Conservation (phyloP, 2,329 filamentous ascomycete species). For the Curvularia spicifera region DNA sequence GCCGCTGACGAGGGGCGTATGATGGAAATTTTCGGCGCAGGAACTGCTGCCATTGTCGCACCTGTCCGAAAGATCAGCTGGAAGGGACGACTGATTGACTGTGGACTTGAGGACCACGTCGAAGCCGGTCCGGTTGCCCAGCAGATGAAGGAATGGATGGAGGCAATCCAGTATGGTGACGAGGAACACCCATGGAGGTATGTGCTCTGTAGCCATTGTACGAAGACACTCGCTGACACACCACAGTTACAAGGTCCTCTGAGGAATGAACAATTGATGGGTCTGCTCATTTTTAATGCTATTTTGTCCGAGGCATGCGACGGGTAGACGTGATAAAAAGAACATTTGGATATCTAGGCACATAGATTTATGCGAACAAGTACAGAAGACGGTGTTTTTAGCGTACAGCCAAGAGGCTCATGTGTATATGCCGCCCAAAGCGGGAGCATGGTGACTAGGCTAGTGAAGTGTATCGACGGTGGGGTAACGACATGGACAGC, state of each 20-base stretch:
- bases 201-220: slow-evolving; percentile 29
- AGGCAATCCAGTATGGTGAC: slow-evolving; percentile 92
- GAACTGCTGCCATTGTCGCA: slow-evolving; percentile 92
- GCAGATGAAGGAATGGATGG: slow-evolving; percentile 96
- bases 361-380: neutral
- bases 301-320: neutral
- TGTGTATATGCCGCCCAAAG: neutral
- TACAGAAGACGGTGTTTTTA: neutral
- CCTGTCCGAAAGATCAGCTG: slow-evolving; percentile 90
- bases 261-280: neutral
- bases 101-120: slow-evolving; percentile 78
- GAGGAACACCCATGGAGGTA: slow-evolving; percentile 86
- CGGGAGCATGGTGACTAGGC: neutral
- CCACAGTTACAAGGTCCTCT: slow-evolving; percentile 39
- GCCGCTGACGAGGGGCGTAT: slow-evolving; percentile 84
- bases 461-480: slow-evolving; percentile 5
- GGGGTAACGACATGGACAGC: slow-evolving; percentile 13
- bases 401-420: neutral
- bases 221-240: slow-evolving; percentile 25
- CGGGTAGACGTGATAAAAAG: slow-evolving; percentile 1
- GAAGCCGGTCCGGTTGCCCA: slow-evolving; percentile 87
- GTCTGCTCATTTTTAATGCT: neutral
- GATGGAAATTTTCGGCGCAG: slow-evolving; percentile 90
- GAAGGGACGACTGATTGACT: slow-evolving; percentile 80
- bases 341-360: neutral